Evolutionary conservation across 495 filamentous ascomycete genomes (phyloP), one percentile per base, ranked within the genome.

Genomic region (Trichoderma virens): DNA sequence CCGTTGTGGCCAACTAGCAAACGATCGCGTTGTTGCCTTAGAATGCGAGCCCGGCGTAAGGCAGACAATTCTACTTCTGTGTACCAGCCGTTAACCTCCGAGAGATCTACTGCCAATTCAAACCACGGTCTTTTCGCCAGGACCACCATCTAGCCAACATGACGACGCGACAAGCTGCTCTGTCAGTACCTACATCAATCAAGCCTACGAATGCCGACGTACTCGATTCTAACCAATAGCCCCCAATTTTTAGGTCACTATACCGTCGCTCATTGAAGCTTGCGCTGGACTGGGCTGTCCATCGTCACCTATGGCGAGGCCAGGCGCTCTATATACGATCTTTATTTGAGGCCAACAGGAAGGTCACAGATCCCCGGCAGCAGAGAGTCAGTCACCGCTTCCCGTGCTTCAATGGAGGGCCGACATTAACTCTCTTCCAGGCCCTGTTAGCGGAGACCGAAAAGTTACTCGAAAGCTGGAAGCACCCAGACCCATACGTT

Each of bases 261-360:
- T 98, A 99, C 76, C 88, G 94, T 67, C 91, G 92, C 65, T 91
- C 90, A 23, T 77, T 98, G 70, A 98, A 96, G 83, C 85, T 95
- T 65, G 83, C 94, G 18, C 89, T 97, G 67, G 91, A 95, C 80
- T 99, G 94, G 95, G 81, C 90, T 64, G 90, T 97, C 65, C 90
- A 97, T 68, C 86, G 95, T 64, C 83, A 88, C 67, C 75, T 97
- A 67, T 99, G 95, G 93, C 86, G 95, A 66, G 90, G 92, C 62
- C 93, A 97, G 74, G 94, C 95, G 20, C 78, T 97, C 66, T 98
- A 99, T 73, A 94, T 99, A 67, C 88, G 94, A 68, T 91, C 90
- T 20, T 81, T 98, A 13, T 99, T 99, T 72, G 94, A 99, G 69
- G 90, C 91, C 51, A 98, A 99, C 76, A 89, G 86, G 72, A 78